Base-by-base conservation (phyloP, 768 basidiomycete genomes). In the Collybia sp. region DNA sequence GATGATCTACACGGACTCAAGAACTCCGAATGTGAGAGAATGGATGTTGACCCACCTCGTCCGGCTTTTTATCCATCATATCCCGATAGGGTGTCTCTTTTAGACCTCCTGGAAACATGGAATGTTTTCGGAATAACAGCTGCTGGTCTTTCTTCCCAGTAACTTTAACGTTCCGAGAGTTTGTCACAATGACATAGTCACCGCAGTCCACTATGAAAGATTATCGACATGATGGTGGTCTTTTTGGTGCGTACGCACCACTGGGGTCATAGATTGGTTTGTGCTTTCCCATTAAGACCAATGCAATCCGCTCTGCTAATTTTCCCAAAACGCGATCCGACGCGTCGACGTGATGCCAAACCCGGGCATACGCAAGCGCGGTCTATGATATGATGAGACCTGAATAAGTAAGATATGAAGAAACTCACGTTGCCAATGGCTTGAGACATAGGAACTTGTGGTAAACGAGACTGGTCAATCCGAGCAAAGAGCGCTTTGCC, bases 251-350 rank as follows among this genome's bases (percentile, higher is more conserved):
- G 10, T 10, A 69, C 85, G 48, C 51, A 93, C 95, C 80, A 53
- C 85, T 78, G 9, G 91, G 92, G 67, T 98, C 93, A 58, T 90
- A 98, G 34, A 94, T 91, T 5, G 95, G 94, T 61, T 98, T 99
- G 66, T 98, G 93, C 69, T 98, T 99, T 60, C 95, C 96, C 95
- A 97, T 97, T 39, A 99, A 76, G 30, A 93, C 93, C 47, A 91
- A 79, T 2, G 96, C 95, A 56, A 99, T 96, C 31, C 92, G 79
- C 56, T 89, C 85, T 5, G 96, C 94, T 9, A 98, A 78, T 73
- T 94, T 92, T 61, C 96, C 96, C 13, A 98, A 76, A n/a, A 93
- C 73, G 33, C 94, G 83, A 56, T 90, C 88, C 9, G 87, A 76
- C 11, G 94, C 93, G 57, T 95, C 87, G 51, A 93, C 91, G 51